Percentiles rank a stretch among this genome's conserved stretches.
Conservation (phyloP, 2,329 filamentous ascomycete genomes). For the Trichophaea hybrida region DNA sequence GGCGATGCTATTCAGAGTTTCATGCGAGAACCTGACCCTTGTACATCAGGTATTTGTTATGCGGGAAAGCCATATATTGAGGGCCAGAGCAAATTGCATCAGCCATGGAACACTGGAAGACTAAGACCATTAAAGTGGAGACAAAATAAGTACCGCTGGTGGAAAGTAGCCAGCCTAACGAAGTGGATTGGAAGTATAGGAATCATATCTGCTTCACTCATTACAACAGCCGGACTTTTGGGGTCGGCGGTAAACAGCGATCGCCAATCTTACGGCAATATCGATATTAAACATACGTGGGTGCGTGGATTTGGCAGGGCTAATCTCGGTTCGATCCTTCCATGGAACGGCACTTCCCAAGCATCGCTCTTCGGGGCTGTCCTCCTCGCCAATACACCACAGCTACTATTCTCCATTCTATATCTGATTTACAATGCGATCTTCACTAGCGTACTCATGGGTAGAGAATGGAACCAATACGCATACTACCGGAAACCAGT, state of each 20-base stretch:
- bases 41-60: slow-evolving; percentile 7
- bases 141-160: background rate
- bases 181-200: background rate
- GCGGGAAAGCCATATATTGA: background rate
- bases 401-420: slow-evolving; percentile 35
- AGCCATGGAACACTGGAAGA: background rate
- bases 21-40: slow-evolving; percentile 22
- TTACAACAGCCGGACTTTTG: background rate
- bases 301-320: slow-evolving; percentile 5
- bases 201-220: background rate
- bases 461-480: slow-evolving; percentile 36
- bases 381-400: slow-evolving; percentile 36
- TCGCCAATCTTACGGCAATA: background rate
- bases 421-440: slow-evolving; percentile 36
- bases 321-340: background rate
- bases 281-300: background rate
- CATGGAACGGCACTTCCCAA: background rate
- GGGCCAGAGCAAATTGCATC: background rate
- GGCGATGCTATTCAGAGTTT: slow-evolving; percentile 28
- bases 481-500: slow-evolving; percentile 30
- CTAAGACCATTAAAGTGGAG: background rate
- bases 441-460: slow-evolving; percentile 36
- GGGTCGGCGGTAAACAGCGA: background rate
- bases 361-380: slow-evolving; percentile 10
- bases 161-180: background rate